phyloP scores from a whole-genome alignment of 2,329 filamentous ascomycete species.

The Fusarium phyllophilum region DNA sequence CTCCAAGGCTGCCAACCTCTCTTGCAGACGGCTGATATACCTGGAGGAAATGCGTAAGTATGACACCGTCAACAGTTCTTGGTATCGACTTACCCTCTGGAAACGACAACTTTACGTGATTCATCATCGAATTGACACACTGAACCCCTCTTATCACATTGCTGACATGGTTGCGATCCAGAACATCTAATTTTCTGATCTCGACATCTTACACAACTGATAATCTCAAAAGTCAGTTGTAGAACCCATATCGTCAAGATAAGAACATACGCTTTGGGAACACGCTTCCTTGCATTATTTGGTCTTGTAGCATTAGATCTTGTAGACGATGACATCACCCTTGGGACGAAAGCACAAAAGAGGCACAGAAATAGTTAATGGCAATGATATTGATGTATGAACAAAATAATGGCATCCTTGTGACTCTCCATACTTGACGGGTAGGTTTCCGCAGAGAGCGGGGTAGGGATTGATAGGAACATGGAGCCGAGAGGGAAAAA shows the following conservation, averaged over 20 bases:
- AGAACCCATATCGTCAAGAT: neutral
- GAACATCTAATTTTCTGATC: conserved; percentile 36
- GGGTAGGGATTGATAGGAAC: conserved; percentile 16
- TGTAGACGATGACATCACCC: conserved; percentile 17
- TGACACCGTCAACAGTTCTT: no score
- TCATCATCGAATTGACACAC: conserved; percentile 27
- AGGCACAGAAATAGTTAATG: neutral
- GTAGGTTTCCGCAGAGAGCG: conserved; percentile 13
- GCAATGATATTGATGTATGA: conserved; percentile 6
- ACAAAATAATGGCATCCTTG: neutral
- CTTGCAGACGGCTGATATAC: conserved; percentile 26
- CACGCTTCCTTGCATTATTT: conserved; percentile 25
- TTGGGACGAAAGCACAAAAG: neutral
- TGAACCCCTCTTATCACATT: conserved; percentile 26
- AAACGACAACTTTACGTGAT: conserved; percentile 30
- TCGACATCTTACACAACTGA: conserved; percentile 32
- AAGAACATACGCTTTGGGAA: conserved; percentile 29
- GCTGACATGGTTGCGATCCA: conserved; percentile 25
- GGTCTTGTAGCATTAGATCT: conserved; percentile 10
- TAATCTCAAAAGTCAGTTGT: neutral
- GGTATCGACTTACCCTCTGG: conserved; percentile 8
- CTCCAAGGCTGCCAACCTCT: conserved; percentile 21
- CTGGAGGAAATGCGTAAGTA: neutral
- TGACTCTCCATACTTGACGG: neutral
- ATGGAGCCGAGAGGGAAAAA: neutral